These are phyloP conservation scores for Panicum hallii DNA, from an alignment of 202 grass and related monocot species.

Conservation along the genomic window DNA sequence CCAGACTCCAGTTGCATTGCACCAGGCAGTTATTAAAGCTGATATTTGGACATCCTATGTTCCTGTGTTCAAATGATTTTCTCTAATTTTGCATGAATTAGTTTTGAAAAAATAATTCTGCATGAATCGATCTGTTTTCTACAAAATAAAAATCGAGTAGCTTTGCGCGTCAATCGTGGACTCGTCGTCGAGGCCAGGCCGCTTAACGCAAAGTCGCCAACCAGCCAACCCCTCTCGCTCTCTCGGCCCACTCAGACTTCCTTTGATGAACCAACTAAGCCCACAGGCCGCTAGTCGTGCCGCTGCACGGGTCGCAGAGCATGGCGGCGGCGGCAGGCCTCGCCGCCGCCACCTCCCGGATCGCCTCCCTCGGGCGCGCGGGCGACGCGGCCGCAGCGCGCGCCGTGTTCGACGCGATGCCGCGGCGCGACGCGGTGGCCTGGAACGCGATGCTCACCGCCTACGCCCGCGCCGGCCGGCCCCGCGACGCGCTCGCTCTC, in stretches of 20 bases:
- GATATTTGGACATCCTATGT: background rate
- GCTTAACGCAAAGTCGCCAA: too few relatives aligned
- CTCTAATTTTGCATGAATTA: background rate
- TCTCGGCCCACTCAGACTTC: background rate
- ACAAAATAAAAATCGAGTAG: background rate
- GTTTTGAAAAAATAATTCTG: background rate
- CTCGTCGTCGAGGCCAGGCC: background rate
- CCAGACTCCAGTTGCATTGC: background rate
- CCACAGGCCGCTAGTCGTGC: background rate
- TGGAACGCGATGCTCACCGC: conserved; percentile 90
- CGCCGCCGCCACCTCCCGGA: conserved; percentile 60
- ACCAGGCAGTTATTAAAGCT: background rate
- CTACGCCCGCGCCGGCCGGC: conserved; percentile 63
- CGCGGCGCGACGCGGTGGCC: conserved; percentile 65
- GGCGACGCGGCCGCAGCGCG: conserved; percentile 61
- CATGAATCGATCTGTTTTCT: background rate
- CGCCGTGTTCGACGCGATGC: conserved; percentile 77
- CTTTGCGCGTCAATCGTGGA: background rate
- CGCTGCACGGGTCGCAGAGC: conserved; percentile 38
- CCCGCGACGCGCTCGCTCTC: conserved; percentile 66
- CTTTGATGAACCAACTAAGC: conserved; percentile 48
- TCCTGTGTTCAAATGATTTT: background rate
- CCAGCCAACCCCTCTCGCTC: background rate
- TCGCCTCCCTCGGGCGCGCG: conserved; percentile 44
- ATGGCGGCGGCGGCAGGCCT: conserved; percentile 25